These are phyloP conservation scores for Leptomonas pyrrhocoris DNA, from an alignment of 208 protist species.

Conservation along the genomic window DNA sequence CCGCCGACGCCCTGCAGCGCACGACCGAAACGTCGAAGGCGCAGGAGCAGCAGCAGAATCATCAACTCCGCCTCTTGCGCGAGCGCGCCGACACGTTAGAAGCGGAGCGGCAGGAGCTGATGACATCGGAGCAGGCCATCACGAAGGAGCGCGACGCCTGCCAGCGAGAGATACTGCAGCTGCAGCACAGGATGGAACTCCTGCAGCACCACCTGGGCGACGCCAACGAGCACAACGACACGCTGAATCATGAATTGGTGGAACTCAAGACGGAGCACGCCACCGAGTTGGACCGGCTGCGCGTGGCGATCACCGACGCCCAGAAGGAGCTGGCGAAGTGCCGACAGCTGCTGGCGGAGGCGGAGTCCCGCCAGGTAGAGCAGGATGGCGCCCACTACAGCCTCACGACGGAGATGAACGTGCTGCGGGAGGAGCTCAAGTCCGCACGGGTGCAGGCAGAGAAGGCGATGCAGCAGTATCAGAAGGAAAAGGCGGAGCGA, in stretches of 20 bases:
- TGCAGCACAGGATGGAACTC: slow-evolving; percentile 47
- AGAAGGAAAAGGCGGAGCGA: slow-evolving; percentile 43
- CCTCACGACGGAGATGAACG: slow-evolving; percentile 25
- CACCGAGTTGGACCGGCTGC: slow-evolving; percentile 46
- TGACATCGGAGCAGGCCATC: slow-evolving; percentile 30
- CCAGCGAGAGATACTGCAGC: slow-evolving; percentile 34
- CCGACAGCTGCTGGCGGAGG: slow-evolving; percentile 50
- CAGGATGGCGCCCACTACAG: slow-evolving; percentile 37
- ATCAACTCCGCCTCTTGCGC: slow-evolving; percentile 38
- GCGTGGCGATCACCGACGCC: slow-evolving; percentile 37
- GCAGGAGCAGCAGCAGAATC: slow-evolving; percentile 37
- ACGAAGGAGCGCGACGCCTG: slow-evolving; percentile 34
- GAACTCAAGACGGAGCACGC: slow-evolving; percentile 52
- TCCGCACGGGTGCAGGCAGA: slow-evolving; percentile 28
- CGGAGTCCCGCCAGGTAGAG: slow-evolving; percentile 46
- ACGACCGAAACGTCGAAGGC: slow-evolving; percentile 34
- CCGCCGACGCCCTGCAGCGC: slow-evolving; percentile 38
- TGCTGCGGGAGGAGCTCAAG: slow-evolving; percentile 39
- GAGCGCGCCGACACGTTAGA: slow-evolving; percentile 42
- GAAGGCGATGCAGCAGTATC: slow-evolving; percentile 30
- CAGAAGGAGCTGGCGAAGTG: slow-evolving; percentile 58
- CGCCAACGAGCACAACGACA: slow-evolving; percentile 60
- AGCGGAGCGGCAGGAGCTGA: slow-evolving; percentile 37
- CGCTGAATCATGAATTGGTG: slow-evolving; percentile 53
- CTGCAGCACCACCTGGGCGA: slow-evolving; percentile 43